These are phyloP conservation scores for Sarocladium oryzae DNA, from an alignment of 2,329 filamentous ascomycete genomes.

Conservation along the genomic window DNA sequence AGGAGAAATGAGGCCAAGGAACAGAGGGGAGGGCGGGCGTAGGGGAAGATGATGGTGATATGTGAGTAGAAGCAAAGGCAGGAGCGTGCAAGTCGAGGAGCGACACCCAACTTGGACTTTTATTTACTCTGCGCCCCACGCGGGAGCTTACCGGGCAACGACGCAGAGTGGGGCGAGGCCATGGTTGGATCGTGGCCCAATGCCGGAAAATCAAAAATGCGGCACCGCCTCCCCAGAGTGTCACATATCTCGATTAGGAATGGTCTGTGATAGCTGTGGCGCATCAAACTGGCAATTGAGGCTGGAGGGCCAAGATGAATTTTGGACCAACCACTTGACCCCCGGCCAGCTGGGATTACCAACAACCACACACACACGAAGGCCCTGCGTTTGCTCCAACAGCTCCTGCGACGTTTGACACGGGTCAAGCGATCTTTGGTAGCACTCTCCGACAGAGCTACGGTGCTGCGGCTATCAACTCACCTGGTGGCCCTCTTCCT, in stretches of 20 bases:
- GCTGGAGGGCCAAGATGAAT: neutral
- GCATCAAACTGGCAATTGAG: neutral
- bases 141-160: constrained; percentile 30
- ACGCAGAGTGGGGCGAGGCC: neutral
- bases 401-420: too few relatives aligned
- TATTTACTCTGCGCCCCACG: constrained; percentile 39
- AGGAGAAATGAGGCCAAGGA: neutral
- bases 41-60: constrained; percentile 14
- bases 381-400: too few relatives aligned
- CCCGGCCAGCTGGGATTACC: neutral
- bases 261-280: neutral
- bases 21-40: neutral
- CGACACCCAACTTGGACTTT: constrained; percentile 16
- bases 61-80: constrained; percentile 13
- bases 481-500: neutral
- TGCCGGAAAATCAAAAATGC: neutral
- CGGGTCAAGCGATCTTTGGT: too few relatives aligned
- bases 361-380: too few relatives aligned
- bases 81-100: constrained; percentile 10
- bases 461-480: too few relatives aligned
- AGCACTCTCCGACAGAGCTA: too few relatives aligned
- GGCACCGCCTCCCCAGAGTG: neutral
- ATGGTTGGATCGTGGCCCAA: neutral
- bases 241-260: neutral
- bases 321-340: neutral